Percentiles rank a stretch among this genome's conserved stretches.
These are phyloP conservation scores for Rosa persica DNA, from an alignment of 306 rosid genomes.

Conservation along the genomic window DNA sequence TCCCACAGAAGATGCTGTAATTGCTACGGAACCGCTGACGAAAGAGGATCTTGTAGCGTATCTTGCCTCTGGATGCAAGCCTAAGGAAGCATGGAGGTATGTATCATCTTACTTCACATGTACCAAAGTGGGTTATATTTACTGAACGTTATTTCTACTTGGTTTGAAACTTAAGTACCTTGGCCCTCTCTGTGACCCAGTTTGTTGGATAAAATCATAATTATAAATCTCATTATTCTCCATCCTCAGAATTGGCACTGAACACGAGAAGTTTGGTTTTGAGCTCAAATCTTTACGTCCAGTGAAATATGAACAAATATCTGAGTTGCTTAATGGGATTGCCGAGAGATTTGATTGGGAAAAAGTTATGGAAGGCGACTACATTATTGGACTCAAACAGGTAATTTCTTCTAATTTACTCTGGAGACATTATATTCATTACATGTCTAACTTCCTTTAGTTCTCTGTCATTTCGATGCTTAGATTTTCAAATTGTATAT, in stretches of 20 bases:
- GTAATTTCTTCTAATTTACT: slow-evolving; percentile 33
- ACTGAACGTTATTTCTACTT: background rate
- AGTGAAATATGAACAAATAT: slow-evolving; percentile 83
- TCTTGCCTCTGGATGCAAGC: slow-evolving; percentile 70
- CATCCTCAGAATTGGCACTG: slow-evolving; percentile 86
- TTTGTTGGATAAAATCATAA: slow-evolving; percentile 2
- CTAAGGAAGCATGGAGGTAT: slow-evolving; percentile 85
- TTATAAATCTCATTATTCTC: background rate
- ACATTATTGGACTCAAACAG: slow-evolving; percentile 94
- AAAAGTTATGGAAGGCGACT: slow-evolving; percentile 81
- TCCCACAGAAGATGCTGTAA: slow-evolving; percentile 85
- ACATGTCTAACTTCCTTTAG: background rate
- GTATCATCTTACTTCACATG: background rate
- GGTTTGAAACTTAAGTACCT: background rate
- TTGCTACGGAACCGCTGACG: slow-evolving; percentile 67
- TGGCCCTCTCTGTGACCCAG: background rate
- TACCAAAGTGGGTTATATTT: background rate
- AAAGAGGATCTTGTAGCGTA: slow-evolving; percentile 82
- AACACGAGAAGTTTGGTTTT: slow-evolving; percentile 98
- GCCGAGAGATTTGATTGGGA: slow-evolving; percentile 98
- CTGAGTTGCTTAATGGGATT: slow-evolving; percentile 74
- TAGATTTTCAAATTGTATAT: slow-evolving; percentile 3
- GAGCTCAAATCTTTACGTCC: slow-evolving; percentile 74
- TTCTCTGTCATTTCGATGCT: background rate
- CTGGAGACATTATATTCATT: background rate